Percentiles rank a stretch among this genome's conserved stretches.
Evolutionary conservation across 768 basidiomycete species (phyloP).

Genomic region (Russula earlei): DNA sequence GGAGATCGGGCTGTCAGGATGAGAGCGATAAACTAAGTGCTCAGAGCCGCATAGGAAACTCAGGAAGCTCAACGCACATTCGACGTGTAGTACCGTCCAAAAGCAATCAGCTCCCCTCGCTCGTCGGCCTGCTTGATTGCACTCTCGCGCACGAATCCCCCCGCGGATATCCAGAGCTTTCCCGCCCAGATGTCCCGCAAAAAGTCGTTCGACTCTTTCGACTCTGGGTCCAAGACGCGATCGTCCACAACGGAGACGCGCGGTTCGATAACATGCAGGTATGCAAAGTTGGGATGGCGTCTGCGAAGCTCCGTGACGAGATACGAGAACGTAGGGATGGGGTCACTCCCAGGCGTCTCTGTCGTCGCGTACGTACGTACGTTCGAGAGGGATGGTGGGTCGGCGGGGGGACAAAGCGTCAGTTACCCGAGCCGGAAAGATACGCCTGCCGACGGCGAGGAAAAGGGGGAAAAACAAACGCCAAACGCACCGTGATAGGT

Average conservation of each 20-base stretch:
- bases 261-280: constrained; percentile 31
- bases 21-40: neutral
- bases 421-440: too few species aligned
- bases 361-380: too few species aligned
- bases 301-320: constrained; percentile 34
- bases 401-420: neutral
- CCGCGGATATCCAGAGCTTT: constrained; percentile 33
- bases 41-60: neutral
- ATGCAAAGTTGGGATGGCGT: constrained; percentile 34
- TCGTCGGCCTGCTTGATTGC: constrained; percentile 32
- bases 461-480: neutral
- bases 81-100: constrained; percentile 26
- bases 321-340: constrained; percentile 45
- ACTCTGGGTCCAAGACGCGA: neutral
- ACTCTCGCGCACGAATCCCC: constrained; percentile 34
- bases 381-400: too few species aligned
- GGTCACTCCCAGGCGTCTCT: constrained; percentile 44
- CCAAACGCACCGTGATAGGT: neutral
- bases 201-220: constrained; percentile 33
- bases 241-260: constrained; percentile 11
- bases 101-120: constrained; percentile 28
- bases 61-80: constrained; percentile 25
- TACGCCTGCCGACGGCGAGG: neutral
- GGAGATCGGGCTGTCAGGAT: constrained; percentile 27
- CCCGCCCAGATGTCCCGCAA: constrained; percentile 38